These are phyloP conservation scores for Pseudozyma sp. DNA, from an alignment of 1,284 basidiomycete species.

Conservation along the genomic window DNA sequence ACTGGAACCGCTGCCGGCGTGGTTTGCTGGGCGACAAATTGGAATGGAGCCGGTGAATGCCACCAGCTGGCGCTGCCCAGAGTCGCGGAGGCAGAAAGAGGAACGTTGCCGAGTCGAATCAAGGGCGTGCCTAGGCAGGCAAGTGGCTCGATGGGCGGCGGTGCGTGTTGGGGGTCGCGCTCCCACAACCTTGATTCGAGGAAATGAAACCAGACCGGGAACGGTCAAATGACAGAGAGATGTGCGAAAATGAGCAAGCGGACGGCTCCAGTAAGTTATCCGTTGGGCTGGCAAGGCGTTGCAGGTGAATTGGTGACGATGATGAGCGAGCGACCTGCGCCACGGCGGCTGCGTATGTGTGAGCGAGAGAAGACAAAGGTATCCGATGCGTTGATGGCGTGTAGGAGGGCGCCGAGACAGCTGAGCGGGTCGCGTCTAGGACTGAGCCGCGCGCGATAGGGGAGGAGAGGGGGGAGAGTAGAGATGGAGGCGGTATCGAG, in stretches of 20 bases:
- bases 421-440: no score
- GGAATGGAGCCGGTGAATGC: background rate
- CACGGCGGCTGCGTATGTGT: background rate
- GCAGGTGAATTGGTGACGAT: background rate
- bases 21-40: background rate
- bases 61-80: slow-evolving; percentile 1
- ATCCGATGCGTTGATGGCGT: background rate
- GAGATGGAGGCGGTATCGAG: no score
- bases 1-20: background rate
- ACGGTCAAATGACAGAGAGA: slow-evolving; percentile 7
- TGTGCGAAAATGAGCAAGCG: background rate
- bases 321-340: background rate
- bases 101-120: background rate
- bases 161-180: slow-evolving; percentile 2
- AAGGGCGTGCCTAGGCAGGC: slow-evolving; percentile 5
- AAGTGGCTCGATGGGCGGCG: background rate
- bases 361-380: background rate
- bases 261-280: background rate
- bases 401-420: background rate
- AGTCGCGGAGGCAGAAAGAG: background rate
- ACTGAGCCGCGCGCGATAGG: no score
- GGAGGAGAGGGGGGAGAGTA: no score
- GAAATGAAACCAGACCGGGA: slow-evolving; percentile 14
- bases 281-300: background rate
- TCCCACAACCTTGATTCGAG: slow-evolving; percentile 15